phyloP scores from a whole-genome alignment of 306 rosid species.

The Casuarina equisetifolia region DNA sequence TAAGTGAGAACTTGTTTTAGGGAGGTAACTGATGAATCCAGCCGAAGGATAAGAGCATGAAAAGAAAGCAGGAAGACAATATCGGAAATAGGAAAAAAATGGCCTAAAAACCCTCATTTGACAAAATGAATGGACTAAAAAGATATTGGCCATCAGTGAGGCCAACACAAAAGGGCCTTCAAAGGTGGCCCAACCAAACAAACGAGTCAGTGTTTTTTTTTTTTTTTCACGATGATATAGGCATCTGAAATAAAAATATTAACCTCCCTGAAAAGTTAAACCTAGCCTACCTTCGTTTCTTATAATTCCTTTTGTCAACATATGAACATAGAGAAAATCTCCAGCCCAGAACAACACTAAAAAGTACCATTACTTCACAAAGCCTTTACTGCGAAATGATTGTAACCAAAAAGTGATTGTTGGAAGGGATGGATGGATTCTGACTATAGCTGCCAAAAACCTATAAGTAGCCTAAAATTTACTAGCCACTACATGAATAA shows the following conservation, averaged over 20 bases:
- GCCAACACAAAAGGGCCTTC: not conserved
- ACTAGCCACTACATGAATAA: not conserved
- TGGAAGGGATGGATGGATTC: not conserved
- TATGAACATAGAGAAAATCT: not conserved
- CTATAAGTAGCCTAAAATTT: not conserved
- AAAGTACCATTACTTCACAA: not conserved
- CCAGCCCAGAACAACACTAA: not conserved
- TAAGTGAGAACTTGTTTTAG: not conserved
- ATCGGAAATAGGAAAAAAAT: not conserved
- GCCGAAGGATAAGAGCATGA: not conserved
- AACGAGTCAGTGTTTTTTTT: not conserved
- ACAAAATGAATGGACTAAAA: not conserved
- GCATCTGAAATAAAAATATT: not conserved
- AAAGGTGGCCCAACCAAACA: not conserved
- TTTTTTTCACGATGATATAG: too few species aligned
- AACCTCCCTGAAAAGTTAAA: not conserved
- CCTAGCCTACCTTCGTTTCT: conserved; percentile 4
- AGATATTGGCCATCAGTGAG: not conserved
- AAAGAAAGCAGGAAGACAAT: not conserved
- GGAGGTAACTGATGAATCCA: not conserved
- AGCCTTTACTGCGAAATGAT: not conserved
- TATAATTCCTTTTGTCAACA: not conserved
- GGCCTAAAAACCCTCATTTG: not conserved
- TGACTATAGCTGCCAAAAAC: not conserved
- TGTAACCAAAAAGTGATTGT: not conserved